Conservation (phyloP, 108 stramenopile genomes). For the Conticribra guillardii region DNA sequence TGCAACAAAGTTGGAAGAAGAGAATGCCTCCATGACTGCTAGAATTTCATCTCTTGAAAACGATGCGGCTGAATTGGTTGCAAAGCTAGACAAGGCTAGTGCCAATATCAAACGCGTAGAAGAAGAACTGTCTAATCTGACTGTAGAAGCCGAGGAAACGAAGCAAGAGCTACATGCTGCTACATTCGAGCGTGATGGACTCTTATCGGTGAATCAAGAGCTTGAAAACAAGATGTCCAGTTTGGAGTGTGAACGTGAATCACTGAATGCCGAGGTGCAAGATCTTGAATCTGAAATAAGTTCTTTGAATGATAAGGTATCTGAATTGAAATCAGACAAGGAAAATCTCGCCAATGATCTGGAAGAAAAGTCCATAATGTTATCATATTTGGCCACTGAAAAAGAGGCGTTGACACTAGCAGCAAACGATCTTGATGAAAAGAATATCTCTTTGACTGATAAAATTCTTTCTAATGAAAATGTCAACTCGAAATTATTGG, state of each 20-base stretch:
- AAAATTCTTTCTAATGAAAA: too few species aligned
- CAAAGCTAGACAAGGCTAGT: too few species aligned
- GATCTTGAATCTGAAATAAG: not conserved
- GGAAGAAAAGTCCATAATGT: not conserved
- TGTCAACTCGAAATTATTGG: too few species aligned
- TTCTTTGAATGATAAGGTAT: not conserved
- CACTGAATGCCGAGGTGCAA: not conserved
- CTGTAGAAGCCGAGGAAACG: not conserved
- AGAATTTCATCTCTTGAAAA: too few species aligned
- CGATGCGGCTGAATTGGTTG: too few species aligned
- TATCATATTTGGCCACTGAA: not conserved
- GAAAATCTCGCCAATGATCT: not conserved
- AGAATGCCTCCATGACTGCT: not conserved
- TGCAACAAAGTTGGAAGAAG: too few species aligned
- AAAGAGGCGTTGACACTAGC: too few species aligned
- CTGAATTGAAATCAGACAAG: not conserved
- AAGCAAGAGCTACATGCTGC: not conserved
- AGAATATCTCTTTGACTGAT: too few species aligned
- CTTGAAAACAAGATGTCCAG: not conserved
- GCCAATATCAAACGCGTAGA: too few species aligned
- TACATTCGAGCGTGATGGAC: not conserved
- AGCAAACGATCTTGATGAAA: too few species aligned
- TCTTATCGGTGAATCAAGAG: not conserved
- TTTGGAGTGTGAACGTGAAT: not conserved
- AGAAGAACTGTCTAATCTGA: not conserved